Evolutionary conservation across 2,329 filamentous ascomycete species (phyloP), one percentile per base, ranked within the genome.

Genomic region (Pseudomassariella vexata): DNA sequence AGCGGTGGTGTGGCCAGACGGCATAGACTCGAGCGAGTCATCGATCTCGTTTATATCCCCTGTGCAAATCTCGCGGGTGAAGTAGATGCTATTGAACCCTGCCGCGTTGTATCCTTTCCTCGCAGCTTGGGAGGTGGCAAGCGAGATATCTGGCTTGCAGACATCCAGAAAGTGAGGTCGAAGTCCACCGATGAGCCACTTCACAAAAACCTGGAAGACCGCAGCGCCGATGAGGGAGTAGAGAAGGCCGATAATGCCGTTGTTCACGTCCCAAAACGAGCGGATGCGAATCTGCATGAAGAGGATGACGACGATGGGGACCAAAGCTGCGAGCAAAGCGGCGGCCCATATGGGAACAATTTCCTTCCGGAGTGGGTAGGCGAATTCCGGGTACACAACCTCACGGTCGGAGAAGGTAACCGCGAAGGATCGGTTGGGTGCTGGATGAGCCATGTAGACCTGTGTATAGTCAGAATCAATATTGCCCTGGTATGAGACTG

Each of bases 121-220:
- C 25, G 65, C 66, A 5, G 56, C 45, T 4, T 56, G 59, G 21
- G 57, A 55, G 27, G 62, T 57, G 10, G 56, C 54, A 1, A 56
- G 56, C 4, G 59, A 59, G n/a, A 73, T 50, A 35, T 68, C 67
- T 1, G 80, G 82, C 53, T 79, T 71, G 67, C 81, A 86, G 32
- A 83, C 79, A 15, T 66, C 68, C 14, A 86, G 66, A 60, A 85
- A 86, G 53, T 85, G 77, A 1, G 82, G 82, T n/a, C 80, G 70
- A 14, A 82, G 61, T 10, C 81, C 82, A 10, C 82, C 82, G 40
- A 87, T 84, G 24, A 86, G 70, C 70, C 73, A 81, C 58, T 87
- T 87, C 52, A 86, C 47, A 49, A 85, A 80, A 43, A 86, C 81
- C 49, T 87, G 82, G 61, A 87, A 85, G 30, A 86, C 74, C n/a